phyloP scores from a whole-genome alignment of 768 basidiomycete species.

The Podaxis sp. region DNA sequence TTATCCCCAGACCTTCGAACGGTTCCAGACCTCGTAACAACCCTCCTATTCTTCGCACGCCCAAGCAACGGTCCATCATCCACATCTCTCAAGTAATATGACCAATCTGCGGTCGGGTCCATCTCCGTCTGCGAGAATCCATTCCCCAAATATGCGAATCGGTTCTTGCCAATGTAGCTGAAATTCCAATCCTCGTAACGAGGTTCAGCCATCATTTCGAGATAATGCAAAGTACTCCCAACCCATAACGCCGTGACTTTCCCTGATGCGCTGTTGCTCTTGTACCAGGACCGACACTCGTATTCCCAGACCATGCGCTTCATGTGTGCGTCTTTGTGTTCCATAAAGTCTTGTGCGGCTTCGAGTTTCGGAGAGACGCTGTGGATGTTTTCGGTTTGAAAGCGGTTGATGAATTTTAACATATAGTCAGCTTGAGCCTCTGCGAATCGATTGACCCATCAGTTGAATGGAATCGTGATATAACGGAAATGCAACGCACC shows the following conservation, averaged over 20 bases:
- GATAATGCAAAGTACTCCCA: conserved; percentile 31
- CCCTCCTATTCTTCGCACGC: conserved; percentile 17
- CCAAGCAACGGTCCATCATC: conserved; percentile 22
- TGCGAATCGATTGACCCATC: not conserved
- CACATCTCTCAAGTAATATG: conserved; percentile 26
- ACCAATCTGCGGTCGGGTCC: conserved; percentile 28
- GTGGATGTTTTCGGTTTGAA: conserved; percentile 32
- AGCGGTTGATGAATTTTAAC: conserved; percentile 28
- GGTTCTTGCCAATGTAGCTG: conserved; percentile 26
- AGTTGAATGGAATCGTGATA: not conserved
- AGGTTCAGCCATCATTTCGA: conserved; percentile 28
- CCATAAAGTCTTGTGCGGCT: conserved; percentile 31
- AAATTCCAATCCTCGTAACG: conserved; percentile 33
- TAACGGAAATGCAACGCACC: conserved; percentile 18
- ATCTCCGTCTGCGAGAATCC: conserved; percentile 30
- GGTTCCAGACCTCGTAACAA: conserved; percentile 8
- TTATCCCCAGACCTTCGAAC: not conserved
- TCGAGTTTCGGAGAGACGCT: conserved; percentile 31
- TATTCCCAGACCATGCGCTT: conserved; percentile 28
- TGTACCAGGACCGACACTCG: conserved; percentile 33
- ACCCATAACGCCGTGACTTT: conserved; percentile 31
- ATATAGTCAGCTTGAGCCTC: conserved; percentile 32
- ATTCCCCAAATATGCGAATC: conserved; percentile 30
- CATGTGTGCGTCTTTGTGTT: conserved; percentile 31
- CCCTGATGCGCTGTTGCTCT: conserved; percentile 22